These are phyloP conservation scores for rapeseed (Brassica napus) DNA, from an alignment of 345 rosid genomes.

Conservation along the genomic window DNA sequence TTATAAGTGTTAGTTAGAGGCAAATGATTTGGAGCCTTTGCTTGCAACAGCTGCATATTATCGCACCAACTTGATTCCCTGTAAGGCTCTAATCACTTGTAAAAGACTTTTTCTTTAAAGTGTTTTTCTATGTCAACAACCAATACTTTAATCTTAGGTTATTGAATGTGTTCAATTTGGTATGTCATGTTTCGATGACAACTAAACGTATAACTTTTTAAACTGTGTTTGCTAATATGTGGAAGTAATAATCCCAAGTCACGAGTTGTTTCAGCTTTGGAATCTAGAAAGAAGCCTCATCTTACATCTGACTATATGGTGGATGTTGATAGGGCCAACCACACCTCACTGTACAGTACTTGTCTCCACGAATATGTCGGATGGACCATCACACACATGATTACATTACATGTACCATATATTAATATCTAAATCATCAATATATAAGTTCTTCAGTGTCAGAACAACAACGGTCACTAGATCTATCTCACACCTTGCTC, in stretches of 20 bases:
- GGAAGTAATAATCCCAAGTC: background rate
- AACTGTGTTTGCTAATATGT: background rate
- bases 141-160: slow-evolving; percentile 3
- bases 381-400: slow-evolving; percentile 28
- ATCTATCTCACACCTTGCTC: slow-evolving; percentile 13
- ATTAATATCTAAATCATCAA: background rate
- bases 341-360: slow-evolving; percentile 15
- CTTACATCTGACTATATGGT: slow-evolving; percentile 9
- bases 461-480: slow-evolving; percentile 13
- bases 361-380: slow-evolving; percentile 14
- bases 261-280: slow-evolving; percentile 26
- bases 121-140: background rate
- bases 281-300: slow-evolving; percentile 9
- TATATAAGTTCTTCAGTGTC: slow-evolving; percentile 24
- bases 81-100: slow-evolving; percentile 2
- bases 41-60: slow-evolving; percentile 19
- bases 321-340: slow-evolving; percentile 31
- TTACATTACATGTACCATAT: background rate
- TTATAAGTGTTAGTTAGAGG: slow-evolving; percentile 9
- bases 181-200: background rate
- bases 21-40: slow-evolving; percentile 15
- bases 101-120: background rate
- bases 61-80: background rate
- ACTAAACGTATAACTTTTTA: background rate
- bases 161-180: slow-evolving; percentile 4